Conservation (phyloP, 129 eudicot genomes). For the Artemisia argyi region DNA sequence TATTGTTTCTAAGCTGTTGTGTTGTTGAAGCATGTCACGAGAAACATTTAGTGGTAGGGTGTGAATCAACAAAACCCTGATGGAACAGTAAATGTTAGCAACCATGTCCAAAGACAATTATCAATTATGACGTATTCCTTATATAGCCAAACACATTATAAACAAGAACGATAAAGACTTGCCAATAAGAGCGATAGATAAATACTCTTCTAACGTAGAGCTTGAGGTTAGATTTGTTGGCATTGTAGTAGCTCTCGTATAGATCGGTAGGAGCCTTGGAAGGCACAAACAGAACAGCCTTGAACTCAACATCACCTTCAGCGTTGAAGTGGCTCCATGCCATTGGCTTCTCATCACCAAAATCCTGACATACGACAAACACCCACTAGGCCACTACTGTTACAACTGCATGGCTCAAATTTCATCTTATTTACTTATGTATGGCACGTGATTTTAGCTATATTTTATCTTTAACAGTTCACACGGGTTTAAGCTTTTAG, state of each 20-base stretch:
- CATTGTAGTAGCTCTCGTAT: constrained; percentile 87
- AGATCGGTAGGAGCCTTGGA: constrained; percentile 96
- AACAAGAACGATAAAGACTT: no score
- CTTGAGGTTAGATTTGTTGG: constrained; percentile 85
- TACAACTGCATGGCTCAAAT: neutral
- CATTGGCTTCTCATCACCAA: constrained; percentile 90
- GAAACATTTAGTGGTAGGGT: constrained; percentile 95
- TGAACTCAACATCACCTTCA: constrained; percentile 99
- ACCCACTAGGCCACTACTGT: neutral
- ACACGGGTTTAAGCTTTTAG: no score
- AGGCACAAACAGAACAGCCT: constrained; percentile 94
- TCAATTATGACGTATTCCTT: no score
- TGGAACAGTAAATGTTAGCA: no score
- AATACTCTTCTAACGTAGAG: constrained; percentile 92
- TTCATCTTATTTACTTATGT: neutral
- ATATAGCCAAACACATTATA: no score
- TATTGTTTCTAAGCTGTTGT: constrained; percentile 88
- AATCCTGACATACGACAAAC: constrained; percentile 54
- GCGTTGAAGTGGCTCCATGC: constrained; percentile 95
- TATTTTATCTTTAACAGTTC: no score
- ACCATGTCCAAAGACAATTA: no score
- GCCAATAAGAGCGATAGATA: no score
- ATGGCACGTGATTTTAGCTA: no score
- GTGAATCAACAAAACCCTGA: constrained; percentile 95
- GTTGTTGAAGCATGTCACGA: constrained; percentile 98